These are phyloP conservation scores for Penicillium vulpinum DNA, from an alignment of 2,329 filamentous ascomycete species.

Conservation along the genomic window DNA sequence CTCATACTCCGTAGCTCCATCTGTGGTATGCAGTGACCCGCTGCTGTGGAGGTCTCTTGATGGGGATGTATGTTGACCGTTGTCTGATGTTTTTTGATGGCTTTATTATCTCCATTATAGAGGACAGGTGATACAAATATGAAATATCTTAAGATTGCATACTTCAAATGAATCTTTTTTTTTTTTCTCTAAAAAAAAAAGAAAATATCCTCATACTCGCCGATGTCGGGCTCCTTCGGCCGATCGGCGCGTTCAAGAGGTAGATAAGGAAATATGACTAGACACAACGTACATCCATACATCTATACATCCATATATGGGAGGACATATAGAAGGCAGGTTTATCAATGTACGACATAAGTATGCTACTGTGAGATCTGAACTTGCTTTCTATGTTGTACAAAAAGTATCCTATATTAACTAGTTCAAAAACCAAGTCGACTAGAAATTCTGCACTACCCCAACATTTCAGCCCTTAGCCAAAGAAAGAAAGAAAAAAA, in stretches of 20 bases:
- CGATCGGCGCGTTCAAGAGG: not conserved
- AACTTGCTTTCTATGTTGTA: not conserved
- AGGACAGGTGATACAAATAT: not conserved
- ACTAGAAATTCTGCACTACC: not conserved
- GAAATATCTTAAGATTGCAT: not conserved
- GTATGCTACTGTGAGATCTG: not conserved
- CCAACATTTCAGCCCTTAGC: not conserved
- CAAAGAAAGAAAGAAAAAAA: too few relatives aligned
- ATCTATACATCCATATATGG: too few relatives aligned
- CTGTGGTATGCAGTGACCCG: conserved; percentile 2
- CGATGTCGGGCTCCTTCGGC: conserved; percentile 1
- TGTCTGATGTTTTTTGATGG: not conserved
- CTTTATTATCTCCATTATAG: not conserved
- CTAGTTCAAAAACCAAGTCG: not conserved
- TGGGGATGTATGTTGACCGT: not conserved
- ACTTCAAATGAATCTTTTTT: not conserved
- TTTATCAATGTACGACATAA: conserved; percentile 7
- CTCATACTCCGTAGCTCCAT: not conserved
- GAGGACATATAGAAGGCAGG: too few relatives aligned
- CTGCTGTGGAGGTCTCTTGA: not conserved
- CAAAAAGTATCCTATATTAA: not conserved
- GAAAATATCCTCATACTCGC: not conserved
- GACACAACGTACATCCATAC: too few relatives aligned
- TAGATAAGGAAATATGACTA: not conserved
- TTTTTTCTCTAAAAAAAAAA: not conserved